Evolutionary conservation across 306 rosid species (phyloP).

Genomic region (Quercus alba): DNA sequence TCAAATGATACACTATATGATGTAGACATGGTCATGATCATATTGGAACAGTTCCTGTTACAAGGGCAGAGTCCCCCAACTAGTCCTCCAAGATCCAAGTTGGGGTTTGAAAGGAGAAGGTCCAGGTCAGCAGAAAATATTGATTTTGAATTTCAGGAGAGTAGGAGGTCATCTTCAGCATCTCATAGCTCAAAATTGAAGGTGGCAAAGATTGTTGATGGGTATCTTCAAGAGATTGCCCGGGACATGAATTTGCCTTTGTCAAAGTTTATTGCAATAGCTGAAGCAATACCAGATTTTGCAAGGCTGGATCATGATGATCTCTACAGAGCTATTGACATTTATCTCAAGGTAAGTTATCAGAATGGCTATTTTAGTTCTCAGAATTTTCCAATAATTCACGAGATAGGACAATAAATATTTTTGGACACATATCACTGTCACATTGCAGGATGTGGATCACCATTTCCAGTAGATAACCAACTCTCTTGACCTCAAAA

Average conservation of each 20-base stretch:
- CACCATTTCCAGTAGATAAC: slow-evolving; percentile 61
- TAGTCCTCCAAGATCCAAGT: slow-evolving; percentile 77
- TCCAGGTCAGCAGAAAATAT: slow-evolving; percentile 93
- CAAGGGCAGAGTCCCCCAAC: slow-evolving; percentile 94
- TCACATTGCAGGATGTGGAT: slow-evolving; percentile 57
- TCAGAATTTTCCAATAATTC: slow-evolving; percentile 18
- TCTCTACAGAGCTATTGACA: slow-evolving; percentile 90
- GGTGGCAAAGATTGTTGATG: slow-evolving; percentile 90
- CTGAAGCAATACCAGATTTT: slow-evolving; percentile 84
- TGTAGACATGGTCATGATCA: slow-evolving; percentile 70
- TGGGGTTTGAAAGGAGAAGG: slow-evolving; percentile 68
- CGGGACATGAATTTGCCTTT: slow-evolving; percentile 70
- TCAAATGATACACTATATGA: slow-evolving; percentile 52
- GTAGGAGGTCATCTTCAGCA: slow-evolving; percentile 93
- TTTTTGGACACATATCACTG: slow-evolving; percentile 29
- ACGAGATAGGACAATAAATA: slow-evolving; percentile 6
- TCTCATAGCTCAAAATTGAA: slow-evolving; percentile 83
- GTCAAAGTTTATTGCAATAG: slow-evolving; percentile 68
- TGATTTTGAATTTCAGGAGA: slow-evolving; percentile 86
- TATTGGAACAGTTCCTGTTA: slow-evolving; percentile 72
- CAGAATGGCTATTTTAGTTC: slow-evolving; percentile 1
- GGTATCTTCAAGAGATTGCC: slow-evolving; percentile 82
- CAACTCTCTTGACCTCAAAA: slow-evolving; percentile 91
- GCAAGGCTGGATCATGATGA: slow-evolving; percentile 97
- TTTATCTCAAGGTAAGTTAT: slow-evolving; percentile 78